Evolutionary conservation across 2,329 filamentous ascomycete genomes (phyloP), one percentile per base, ranked within the genome.

Genomic region (Microcera coccophila): DNA sequence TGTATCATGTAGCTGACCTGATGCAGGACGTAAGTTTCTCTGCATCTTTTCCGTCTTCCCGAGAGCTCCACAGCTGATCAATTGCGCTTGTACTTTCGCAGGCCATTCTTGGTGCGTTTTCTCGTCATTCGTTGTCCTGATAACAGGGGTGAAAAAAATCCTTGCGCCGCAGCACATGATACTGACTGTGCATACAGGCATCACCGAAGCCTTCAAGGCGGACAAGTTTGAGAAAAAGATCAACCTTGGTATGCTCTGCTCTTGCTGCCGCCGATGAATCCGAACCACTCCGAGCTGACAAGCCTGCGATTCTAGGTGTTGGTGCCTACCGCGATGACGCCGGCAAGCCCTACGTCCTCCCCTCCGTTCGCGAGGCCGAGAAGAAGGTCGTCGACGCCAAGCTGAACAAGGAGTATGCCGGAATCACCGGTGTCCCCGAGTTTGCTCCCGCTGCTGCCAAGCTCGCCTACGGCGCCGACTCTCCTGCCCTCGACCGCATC

Each of bases 201-300:
- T 98, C 73, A 97, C 93, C 52, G 93, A 98, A 75, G 93, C 93
- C 49, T 98, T 93, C 86, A 98, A 97, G 80, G 90, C 90, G 70
- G 93, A 98, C 69, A 79, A 76, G 62, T 91, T 94, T 71, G 75
- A 82, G 52, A 82, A 95, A 76, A 98, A 97, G 83, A 97, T 98
- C 78, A 97, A 97, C 76, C 76, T 98, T 49, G 93, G 87, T 86
- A 73, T 62, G 78, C 60, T 32, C 29, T n/a, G 9, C n/a, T 5
- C 7, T n/a, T n/a, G n/a, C 29, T n/a, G 8, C 15, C 29, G 8
- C 15, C 15, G 29, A 17, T n/a, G n/a, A 32, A 39, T 26, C 22
- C 46, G 37, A 53, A 26, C n/a, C 17, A 5, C 15, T 19, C 19
- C 33, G 29, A n/a, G 15, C 20, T 26, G 16, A 37, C 16, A 24